Conservation (phyloP, 257 asterid species). For the Perilla frutescens region DNA sequence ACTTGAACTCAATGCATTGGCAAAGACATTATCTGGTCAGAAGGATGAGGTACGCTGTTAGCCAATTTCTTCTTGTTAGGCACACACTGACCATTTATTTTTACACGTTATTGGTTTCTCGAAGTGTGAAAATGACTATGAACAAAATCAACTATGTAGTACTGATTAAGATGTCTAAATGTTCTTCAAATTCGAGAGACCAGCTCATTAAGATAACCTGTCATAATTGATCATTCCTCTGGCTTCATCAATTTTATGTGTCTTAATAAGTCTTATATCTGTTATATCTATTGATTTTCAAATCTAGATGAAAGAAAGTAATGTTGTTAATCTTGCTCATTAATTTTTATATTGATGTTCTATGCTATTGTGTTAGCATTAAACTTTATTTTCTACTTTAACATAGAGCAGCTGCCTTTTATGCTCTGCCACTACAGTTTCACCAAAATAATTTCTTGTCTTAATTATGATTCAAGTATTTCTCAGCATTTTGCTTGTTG, state of each 20-base stretch:
- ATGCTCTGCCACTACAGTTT: not conserved
- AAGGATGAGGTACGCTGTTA: constrained; percentile 67
- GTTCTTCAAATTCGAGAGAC: not conserved
- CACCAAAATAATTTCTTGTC: not conserved
- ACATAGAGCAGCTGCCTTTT: not conserved
- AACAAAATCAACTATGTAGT: not conserved
- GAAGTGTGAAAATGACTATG: not conserved
- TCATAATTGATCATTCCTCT: not conserved
- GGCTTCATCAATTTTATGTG: not conserved
- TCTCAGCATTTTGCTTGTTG: not conserved
- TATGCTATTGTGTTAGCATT: not conserved
- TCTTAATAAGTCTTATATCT: not conserved
- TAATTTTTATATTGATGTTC: not conserved
- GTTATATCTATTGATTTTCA: not conserved
- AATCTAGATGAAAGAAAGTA: too few species aligned
- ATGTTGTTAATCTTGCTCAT: not conserved
- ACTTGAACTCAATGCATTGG: constrained; percentile 77
- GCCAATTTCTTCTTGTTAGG: constrained; percentile 7
- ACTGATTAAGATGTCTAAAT: not conserved
- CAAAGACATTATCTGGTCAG: constrained; percentile 68
- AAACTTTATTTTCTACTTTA: not conserved
- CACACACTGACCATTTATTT: not conserved
- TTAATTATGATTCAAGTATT: not conserved
- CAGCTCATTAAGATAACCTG: not conserved
- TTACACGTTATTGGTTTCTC: constrained; percentile 7